These are phyloP conservation scores for Colletotrichum paranaense DNA, from an alignment of 2,329 filamentous ascomycete species.

Conservation along the genomic window DNA sequence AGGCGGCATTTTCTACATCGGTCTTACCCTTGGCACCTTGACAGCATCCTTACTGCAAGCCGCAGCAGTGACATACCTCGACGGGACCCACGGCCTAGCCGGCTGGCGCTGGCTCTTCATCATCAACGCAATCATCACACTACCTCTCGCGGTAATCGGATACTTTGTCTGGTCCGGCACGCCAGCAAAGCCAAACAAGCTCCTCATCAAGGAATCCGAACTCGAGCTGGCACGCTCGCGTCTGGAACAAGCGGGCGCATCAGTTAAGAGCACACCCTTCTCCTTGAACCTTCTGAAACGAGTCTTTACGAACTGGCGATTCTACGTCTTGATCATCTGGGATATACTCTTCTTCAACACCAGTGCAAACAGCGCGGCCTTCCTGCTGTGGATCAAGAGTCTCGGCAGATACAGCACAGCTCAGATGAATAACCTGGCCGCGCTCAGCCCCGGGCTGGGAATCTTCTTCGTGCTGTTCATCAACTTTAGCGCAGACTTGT, in stretches of 20 bases:
- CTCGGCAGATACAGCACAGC: conserved; percentile 58
- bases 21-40: conserved; percentile 61
- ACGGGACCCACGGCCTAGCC: conserved; percentile 56
- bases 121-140: conserved; percentile 45
- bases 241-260: conserved; percentile 49
- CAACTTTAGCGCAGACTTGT: conserved; percentile 66
- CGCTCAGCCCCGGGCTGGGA: conserved; percentile 64
- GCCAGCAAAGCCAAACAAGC: conserved; percentile 57
- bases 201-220: conserved; percentile 59
- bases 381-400: conserved; percentile 69
- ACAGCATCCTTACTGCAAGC: conserved; percentile 63
- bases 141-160: conserved; percentile 11
- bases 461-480: conserved; percentile 67
- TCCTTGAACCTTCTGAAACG: conserved; percentile 42
- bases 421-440: conserved; percentile 62
- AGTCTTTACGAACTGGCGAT: conserved; percentile 54
- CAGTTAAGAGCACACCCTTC: conserved; percentile 52
- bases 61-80: conserved; percentile 51
- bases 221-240: conserved; percentile 56
- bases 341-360: conserved; percentile 70
- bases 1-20: conserved; percentile 69
- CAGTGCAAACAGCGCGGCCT: conserved; percentile 54
- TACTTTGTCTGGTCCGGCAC: conserved; percentile 19
- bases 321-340: conserved; percentile 62
- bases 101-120: conserved; percentile 70